A percentile compares a stretch with the other conserved stretches of the same genome.
Evolutionary conservation across 306 rosid species (phyloP).

Genomic region (Dryas octopetala): DNA sequence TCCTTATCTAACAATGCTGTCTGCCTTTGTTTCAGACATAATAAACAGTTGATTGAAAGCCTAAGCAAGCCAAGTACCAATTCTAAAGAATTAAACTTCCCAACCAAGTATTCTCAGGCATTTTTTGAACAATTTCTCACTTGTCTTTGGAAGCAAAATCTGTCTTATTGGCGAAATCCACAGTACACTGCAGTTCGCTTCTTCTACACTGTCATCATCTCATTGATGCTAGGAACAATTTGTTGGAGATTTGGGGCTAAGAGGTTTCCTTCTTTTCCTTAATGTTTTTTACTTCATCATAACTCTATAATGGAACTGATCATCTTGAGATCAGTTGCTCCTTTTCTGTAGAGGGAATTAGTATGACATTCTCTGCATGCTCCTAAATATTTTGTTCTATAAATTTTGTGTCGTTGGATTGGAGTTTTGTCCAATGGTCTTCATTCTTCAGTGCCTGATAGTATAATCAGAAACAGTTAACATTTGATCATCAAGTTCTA

Average conservation of each 20-base stretch:
- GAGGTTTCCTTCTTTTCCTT: slow-evolving; percentile 47
- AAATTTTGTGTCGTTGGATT: no score
- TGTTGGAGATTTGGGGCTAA: slow-evolving; percentile 94
- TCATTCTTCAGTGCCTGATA: no score
- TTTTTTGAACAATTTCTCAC: slow-evolving; percentile 80
- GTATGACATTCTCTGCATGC: background rate
- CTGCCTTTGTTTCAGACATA: slow-evolving; percentile 48
- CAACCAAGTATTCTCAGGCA: slow-evolving; percentile 76
- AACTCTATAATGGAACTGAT: background rate
- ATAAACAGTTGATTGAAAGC: slow-evolving; percentile 68
- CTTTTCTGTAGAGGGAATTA: background rate
- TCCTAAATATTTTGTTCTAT: background rate
- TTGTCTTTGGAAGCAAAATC: slow-evolving; percentile 96
- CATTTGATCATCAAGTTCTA: no score
- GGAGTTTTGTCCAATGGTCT: no score
- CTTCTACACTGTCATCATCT: slow-evolving; percentile 87
- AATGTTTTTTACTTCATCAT: background rate
- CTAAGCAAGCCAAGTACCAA: slow-evolving; percentile 68
- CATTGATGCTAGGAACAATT: slow-evolving; percentile 90
- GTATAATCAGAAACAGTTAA: no score
- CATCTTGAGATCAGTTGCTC: background rate
- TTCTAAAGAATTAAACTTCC: slow-evolving; percentile 75
- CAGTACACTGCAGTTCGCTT: slow-evolving; percentile 96
- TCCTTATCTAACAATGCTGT: slow-evolving; percentile 27
- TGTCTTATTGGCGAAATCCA: slow-evolving; percentile 95